Percentiles rank a stretch among this genome's conserved stretches.
Conservation (phyloP, 345 rosid species). For the Brassica carinata region DNA sequence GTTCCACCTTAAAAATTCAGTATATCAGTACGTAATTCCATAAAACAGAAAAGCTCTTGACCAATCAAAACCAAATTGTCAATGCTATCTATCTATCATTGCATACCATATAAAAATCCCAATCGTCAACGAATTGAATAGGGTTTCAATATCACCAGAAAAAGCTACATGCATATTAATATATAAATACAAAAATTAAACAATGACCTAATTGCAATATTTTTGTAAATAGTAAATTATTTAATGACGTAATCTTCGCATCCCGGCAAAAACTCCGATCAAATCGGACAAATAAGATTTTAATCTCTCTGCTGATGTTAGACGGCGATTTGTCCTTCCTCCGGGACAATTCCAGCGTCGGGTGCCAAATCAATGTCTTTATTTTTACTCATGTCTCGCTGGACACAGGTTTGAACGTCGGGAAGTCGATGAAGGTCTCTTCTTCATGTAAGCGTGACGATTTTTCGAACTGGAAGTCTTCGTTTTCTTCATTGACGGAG, state of each 20-base stretch:
- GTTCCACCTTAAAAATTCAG: too few relatives aligned
- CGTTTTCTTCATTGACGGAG: constrained; percentile 43
- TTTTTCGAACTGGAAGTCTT: constrained; percentile 55
- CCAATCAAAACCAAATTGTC: too few relatives aligned
- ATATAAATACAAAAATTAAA: too few relatives aligned
- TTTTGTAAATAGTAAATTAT: too few relatives aligned
- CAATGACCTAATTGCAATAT: too few relatives aligned
- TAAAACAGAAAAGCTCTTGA: too few relatives aligned
- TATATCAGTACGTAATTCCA: too few relatives aligned
- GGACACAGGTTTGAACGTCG: constrained; percentile 13
- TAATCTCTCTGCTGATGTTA: constrained; percentile 15
- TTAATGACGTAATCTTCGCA: constrained; percentile 23
- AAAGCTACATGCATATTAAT: too few relatives aligned
- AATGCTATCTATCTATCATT: too few relatives aligned
- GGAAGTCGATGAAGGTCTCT: constrained; percentile 22
- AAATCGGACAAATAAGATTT: constrained; percentile 35
- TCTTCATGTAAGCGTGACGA: constrained; percentile 23
- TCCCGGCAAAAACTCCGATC: constrained; percentile 39
- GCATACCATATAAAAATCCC: too few relatives aligned
- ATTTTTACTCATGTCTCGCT: background rate
- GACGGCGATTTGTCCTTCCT: constrained; percentile 8
- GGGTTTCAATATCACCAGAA: too few relatives aligned
- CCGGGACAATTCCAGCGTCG: constrained; percentile 26
- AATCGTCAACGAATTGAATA: too few relatives aligned
- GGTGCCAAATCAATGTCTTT: background rate